Conservation (phyloP, 129 eudicot species). For the Logfia minima region DNA sequence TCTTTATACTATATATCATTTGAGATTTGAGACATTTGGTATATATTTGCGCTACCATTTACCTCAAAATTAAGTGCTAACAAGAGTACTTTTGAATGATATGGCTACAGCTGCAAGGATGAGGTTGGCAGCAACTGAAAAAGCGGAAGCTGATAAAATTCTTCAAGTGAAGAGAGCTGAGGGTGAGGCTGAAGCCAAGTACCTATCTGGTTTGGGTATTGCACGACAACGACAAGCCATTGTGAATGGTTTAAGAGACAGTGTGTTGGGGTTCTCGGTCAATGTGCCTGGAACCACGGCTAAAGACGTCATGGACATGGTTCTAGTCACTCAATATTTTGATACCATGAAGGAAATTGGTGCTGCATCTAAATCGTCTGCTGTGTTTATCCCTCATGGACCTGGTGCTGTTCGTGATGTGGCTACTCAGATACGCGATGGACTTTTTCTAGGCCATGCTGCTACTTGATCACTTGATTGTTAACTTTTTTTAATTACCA, state of each 20-base stretch:
- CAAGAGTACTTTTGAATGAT: not conserved
- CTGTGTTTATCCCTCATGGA: constrained; percentile 66
- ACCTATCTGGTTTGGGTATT: constrained; percentile 60
- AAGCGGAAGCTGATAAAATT: constrained; percentile 91
- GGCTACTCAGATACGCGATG: constrained; percentile 65
- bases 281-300: constrained; percentile 68
- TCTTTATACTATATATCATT: not conserved
- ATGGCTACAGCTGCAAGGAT: constrained; percentile 68
- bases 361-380: constrained; percentile 59
- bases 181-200: constrained; percentile 85
- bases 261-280: constrained; percentile 63
- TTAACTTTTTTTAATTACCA: not conserved
- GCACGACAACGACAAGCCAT: constrained; percentile 73
- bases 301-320: constrained; percentile 80
- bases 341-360: constrained; percentile 83
- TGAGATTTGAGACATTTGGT: not conserved
- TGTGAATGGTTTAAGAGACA: constrained; percentile 67
- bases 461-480: constrained; percentile 10
- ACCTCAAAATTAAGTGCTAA: not conserved
- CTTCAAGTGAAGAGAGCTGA: constrained; percentile 84
- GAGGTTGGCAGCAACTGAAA: constrained; percentile 84
- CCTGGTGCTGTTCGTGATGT: constrained; percentile 73
- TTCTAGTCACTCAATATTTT: constrained; percentile 65
- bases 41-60: not conserved
- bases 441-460: constrained; percentile 48